phyloP scores from a whole-genome alignment of 306 rosid genomes.

The Begonia peltatifolia region DNA sequence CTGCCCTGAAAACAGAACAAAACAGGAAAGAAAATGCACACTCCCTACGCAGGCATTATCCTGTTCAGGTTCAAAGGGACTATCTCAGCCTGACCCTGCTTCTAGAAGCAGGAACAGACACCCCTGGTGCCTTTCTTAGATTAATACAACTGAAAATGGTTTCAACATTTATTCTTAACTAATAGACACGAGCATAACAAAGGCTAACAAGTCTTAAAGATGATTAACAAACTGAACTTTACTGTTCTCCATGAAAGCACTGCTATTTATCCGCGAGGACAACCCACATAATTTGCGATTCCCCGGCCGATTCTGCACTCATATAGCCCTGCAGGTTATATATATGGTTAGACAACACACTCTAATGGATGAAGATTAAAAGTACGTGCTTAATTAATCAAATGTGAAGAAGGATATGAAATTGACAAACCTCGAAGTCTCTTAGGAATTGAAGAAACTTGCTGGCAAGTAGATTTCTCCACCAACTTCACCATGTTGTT shows the following conservation, averaged over 20 bases:
- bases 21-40: slow-evolving; percentile 53
- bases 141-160: slow-evolving; percentile 21
- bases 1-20: slow-evolving; percentile 42
- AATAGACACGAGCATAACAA: slow-evolving; percentile 17
- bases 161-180: slow-evolving; percentile 22
- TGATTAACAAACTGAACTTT: slow-evolving; percentile 33
- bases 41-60: slow-evolving; percentile 99
- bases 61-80: slow-evolving; percentile 99
- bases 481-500: slow-evolving; percentile 95
- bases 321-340: neutral
- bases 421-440: slow-evolving; percentile 39
- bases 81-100: slow-evolving; percentile 89
- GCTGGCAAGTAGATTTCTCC: slow-evolving; percentile 98
- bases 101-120: slow-evolving; percentile 65
- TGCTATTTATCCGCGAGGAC: slow-evolving; percentile 5
- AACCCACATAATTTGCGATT: neutral
- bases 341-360: neutral
- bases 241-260: slow-evolving; percentile 21
- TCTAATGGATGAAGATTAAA: no score
- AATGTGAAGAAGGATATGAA: neutral
- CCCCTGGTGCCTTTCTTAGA: slow-evolving; percentile 91
- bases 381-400: neutral
- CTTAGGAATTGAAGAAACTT: slow-evolving; percentile 36
- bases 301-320: slow-evolving; percentile 20
- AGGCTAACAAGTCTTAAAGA: slow-evolving; percentile 11